A percentile compares a stretch with the other conserved stretches of the same genome.
Evolutionary conservation across 805 yeast genomes (phyloP).

Genomic region (Candida taoyuanica): DNA sequence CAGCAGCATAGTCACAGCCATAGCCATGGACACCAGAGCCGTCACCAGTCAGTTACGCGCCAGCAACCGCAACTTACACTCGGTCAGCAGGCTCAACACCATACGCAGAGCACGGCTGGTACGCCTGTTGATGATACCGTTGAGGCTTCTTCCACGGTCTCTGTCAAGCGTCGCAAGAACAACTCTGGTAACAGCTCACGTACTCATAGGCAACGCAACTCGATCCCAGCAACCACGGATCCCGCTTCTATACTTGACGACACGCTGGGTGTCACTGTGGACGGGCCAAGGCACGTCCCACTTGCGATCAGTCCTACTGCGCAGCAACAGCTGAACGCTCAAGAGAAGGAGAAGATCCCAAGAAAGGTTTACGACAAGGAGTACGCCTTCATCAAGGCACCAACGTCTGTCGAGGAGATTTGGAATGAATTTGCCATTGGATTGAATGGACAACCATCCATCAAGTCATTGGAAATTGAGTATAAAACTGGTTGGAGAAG

Average conservation of each 20-base stretch:
- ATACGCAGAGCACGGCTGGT: slow-evolving; percentile 1
- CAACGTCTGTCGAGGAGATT: slow-evolving; percentile 44
- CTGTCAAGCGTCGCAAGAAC: slow-evolving; percentile 17
- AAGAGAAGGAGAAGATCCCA: slow-evolving; percentile 20
- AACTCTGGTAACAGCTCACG: neutral
- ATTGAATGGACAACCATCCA: slow-evolving; percentile 46
- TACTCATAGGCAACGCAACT: slow-evolving; percentile 4
- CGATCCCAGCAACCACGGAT: slow-evolving; percentile 10
- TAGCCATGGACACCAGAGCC: slow-evolving; percentile 5
- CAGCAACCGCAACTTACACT: slow-evolving; percentile 7
- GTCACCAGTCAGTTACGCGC: slow-evolving; percentile 3
- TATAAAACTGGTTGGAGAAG: slow-evolving; percentile 54
- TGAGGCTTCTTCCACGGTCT: slow-evolving; percentile 2
- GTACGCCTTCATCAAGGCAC: slow-evolving; percentile 38
- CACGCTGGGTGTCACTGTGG: slow-evolving; percentile 11
- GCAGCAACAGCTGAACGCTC: neutral
- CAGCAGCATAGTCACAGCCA: slow-evolving; percentile 6
- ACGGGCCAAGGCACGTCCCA: slow-evolving; percentile 12
- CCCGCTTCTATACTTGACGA: slow-evolving; percentile 20
- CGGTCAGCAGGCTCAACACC: slow-evolving; percentile 1
- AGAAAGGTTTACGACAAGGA: slow-evolving; percentile 29
- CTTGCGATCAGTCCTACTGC: slow-evolving; percentile 10
- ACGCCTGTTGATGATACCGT: neutral
- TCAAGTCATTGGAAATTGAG: slow-evolving; percentile 42
- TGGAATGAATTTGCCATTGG: slow-evolving; percentile 57